These are phyloP conservation scores for Colletotrichum endophyticum DNA, from an alignment of 2,329 filamentous ascomycete species.

Conservation along the genomic window DNA sequence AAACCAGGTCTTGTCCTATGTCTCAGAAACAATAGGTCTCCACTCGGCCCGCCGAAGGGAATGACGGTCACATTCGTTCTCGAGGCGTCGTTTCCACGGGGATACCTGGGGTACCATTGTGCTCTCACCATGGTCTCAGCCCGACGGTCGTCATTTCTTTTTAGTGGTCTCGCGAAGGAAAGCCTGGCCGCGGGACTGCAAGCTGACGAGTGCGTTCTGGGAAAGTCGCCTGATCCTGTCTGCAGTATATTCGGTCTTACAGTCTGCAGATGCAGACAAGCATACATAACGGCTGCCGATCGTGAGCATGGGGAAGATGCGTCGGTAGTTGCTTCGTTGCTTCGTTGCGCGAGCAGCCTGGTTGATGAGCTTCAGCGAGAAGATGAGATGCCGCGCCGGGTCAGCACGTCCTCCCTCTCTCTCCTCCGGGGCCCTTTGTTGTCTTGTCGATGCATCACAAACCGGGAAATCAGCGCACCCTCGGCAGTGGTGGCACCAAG, in stretches of 20 bases:
- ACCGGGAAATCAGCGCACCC: not conserved
- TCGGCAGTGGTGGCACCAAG: not conserved
- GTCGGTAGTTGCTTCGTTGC: not conserved
- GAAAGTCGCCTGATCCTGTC: not conserved
- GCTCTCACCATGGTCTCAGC: not conserved
- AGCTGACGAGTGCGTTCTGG: not conserved
- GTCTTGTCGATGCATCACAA: not conserved
- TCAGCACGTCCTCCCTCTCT: conserved; percentile 5
- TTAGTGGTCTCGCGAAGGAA: not conserved
- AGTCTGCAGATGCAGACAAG: not conserved
- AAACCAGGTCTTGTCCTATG: not conserved
- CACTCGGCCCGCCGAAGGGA: not conserved
- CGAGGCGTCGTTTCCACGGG: not conserved
- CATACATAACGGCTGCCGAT: not conserved
- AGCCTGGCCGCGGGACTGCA: not conserved
- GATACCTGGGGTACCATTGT: not conserved
- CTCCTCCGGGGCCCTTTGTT: not conserved
- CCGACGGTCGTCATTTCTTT: not conserved
- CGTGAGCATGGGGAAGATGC: not conserved
- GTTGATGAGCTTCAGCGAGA: not conserved
- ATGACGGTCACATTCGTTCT: not conserved
- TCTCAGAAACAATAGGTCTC: not conserved
- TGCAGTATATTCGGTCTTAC: not conserved
- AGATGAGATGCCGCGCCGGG: conserved; percentile 18
- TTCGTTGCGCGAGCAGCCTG: not conserved